These are phyloP conservation scores for Salvia rosmarinus DNA, from an alignment of 257 asterid genomes.

Conservation along the genomic window DNA sequence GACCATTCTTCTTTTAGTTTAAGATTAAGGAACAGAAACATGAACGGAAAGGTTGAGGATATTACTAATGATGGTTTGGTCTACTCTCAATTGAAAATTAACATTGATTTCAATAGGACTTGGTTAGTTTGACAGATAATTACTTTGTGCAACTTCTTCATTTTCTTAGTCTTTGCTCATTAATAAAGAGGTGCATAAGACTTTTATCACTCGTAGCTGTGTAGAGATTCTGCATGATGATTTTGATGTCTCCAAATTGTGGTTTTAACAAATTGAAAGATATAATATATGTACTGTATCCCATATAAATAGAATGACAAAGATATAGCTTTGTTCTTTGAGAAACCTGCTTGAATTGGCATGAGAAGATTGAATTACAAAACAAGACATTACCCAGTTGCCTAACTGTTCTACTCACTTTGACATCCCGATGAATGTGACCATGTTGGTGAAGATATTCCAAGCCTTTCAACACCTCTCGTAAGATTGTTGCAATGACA, in stretches of 20 bases:
- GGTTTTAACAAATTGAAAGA: conserved; percentile 8
- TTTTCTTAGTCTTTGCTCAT: neutral
- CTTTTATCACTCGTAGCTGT: neutral
- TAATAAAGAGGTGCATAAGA: neutral
- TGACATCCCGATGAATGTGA: conserved; percentile 95
- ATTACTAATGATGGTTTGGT: neutral
- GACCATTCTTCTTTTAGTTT: conserved; percentile 10
- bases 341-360: conserved; percentile 15
- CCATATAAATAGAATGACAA: conserved; percentile 1
- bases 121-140: conserved; percentile 18
- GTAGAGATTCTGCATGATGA: conserved; percentile 6
- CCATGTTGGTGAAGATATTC: conserved; percentile 98
- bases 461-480: conserved; percentile 89
- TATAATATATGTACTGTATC: neutral
- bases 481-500: conserved; percentile 86
- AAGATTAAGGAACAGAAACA: neutral
- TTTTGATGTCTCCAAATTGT: conserved; percentile 19
- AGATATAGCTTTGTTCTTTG: conserved; percentile 4
- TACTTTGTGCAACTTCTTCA: conserved; percentile 8
- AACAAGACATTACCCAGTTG: conserved; percentile 11
- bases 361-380: conserved; percentile 5
- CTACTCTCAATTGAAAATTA: neutral
- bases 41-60: neutral
- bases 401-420: conserved; percentile 57
- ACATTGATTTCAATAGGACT: neutral